Percentiles rank a stretch among this genome's conserved stretches.
Evolutionary conservation across 176 grass and related monocot species (phyloP).

Genomic region (Raddia guianensis): DNA sequence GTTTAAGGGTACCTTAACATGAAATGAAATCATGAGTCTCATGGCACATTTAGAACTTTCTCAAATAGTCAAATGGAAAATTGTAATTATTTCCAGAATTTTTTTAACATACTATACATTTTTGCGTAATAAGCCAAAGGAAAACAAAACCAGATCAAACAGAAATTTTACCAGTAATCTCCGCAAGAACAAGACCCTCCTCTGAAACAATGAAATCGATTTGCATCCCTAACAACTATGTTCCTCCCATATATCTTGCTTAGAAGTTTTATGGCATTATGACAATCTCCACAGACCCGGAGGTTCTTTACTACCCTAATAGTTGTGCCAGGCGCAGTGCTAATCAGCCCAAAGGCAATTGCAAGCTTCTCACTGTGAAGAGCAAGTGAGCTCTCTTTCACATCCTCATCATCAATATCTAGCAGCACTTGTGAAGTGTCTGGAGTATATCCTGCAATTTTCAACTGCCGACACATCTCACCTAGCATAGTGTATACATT

Average conservation of each 20-base stretch:
- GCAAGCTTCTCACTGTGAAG: conserved; percentile 78
- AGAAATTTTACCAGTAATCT: conserved; percentile 65
- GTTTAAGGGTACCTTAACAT: conserved; percentile 51
- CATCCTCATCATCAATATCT: conserved; percentile 65
- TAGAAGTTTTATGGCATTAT: conserved; percentile 68
- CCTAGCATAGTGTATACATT: conserved; percentile 59
- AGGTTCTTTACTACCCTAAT: conserved; percentile 74
- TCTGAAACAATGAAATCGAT: conserved; percentile 68
- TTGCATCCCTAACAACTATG: conserved; percentile 68
- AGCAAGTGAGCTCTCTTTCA: conserved; percentile 65
- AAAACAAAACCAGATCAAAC: conserved; percentile 2
- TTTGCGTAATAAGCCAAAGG: conserved; percentile 25
- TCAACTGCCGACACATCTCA: conserved; percentile 57
- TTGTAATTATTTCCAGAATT: conserved; percentile 17
- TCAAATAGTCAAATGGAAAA: conserved; percentile 18
- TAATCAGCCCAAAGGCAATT: conserved; percentile 69
- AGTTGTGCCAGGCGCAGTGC: conserved; percentile 43
- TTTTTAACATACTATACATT: conserved; percentile 39
- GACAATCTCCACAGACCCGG: conserved; percentile 67
- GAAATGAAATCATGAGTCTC: conserved; percentile 44
- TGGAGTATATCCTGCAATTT: conserved; percentile 51
- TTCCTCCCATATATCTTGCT: conserved; percentile 66
- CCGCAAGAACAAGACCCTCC: conserved; percentile 65
- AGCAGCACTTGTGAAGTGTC: conserved; percentile 68
- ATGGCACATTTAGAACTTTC: conserved; percentile 34